Base-by-base conservation (phyloP, 2,329 filamentous ascomycete genomes). In the Tolypocladium tundrense region DNA sequence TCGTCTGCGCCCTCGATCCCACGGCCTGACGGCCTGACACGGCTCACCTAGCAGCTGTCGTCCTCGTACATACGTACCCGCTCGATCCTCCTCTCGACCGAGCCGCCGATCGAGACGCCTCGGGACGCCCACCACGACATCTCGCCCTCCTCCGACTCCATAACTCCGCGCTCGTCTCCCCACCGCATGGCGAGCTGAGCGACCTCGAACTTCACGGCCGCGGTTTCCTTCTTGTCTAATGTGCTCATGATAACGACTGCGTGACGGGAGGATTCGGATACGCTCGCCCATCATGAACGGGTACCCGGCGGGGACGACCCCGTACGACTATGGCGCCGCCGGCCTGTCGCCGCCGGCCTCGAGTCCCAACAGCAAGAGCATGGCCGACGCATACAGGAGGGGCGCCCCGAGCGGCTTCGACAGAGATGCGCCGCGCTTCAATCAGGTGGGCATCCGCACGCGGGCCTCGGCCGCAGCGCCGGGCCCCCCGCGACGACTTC, bases 311-410 rank as follows among this genome's bases (percentile, higher is more conserved):
- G 67, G 69, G 60, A 66, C 67, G 61, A 64, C 65, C 60, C 69
- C 67, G 48, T 72, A 72, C 62, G 72, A 71, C 65, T 73, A 72
- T 59, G 70, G 68, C 59, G 61, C 58, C 42, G 65, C 66, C 61
- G 62, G 69, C 60, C 61, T 69, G 53, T 67, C 70, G 42, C 67
- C 69, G 27, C 68, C 69, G 60, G 67, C 63, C 67, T 67, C 72
- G 56, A 68, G 66, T 55, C 75, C 76, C 43, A 77, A 72, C 51
- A 74, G 73, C 55, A 82, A 79, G 64, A 74, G 75, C 24, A 73
- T 86, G 58, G 75, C 83, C 55, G 79, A 87, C 57, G 82, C 81
- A 50, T 88, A 87, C 69, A 77, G 78, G 54, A 75, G 74, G 54
- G 81, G 84, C 59, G 54, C 41, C 8, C 43, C 58, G 27, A 60